Evolutionary conservation across 768 basidiomycete genomes (phyloP).

Genomic region (Termitomyces sp.): DNA sequence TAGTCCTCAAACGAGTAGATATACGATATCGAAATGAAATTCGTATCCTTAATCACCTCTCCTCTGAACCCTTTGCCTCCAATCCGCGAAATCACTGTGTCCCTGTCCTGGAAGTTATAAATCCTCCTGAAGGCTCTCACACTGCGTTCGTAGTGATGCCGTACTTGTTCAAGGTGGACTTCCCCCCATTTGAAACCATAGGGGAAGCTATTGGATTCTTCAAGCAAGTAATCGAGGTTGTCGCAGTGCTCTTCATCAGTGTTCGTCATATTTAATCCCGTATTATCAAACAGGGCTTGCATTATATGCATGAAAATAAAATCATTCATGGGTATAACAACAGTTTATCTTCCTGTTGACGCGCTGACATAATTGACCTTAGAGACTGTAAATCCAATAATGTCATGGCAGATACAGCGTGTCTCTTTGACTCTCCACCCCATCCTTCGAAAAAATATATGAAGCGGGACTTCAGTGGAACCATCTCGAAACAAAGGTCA

Average conservation of each 20-base stretch:
- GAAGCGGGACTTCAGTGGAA: slow-evolving; percentile 5
- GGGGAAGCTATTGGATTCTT: slow-evolving; percentile 28
- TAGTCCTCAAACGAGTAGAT: slow-evolving; percentile 21
- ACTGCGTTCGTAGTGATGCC: slow-evolving; percentile 21
- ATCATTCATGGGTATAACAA: slow-evolving; percentile 26
- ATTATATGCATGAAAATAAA: slow-evolving; percentile 28
- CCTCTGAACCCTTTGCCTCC: slow-evolving; percentile 4
- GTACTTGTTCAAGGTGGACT: slow-evolving; percentile 10
- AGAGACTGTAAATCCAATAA: slow-evolving; percentile 13
- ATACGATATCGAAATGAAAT: slow-evolving; percentile 19
- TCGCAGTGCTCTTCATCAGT: slow-evolving; percentile 8
- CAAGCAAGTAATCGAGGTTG: slow-evolving; percentile 25
- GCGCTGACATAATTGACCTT: background rate
- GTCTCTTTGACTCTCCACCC: slow-evolving; percentile 3
- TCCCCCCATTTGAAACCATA: too few species aligned
- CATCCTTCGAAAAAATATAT: slow-evolving; percentile 3
- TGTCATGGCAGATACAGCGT: slow-evolving; percentile 11
- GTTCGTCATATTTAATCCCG: background rate
- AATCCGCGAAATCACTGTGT: too few species aligned
- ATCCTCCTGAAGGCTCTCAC: slow-evolving; percentile 12
- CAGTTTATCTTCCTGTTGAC: background rate
- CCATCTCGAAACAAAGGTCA: background rate
- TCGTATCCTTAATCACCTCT: slow-evolving; percentile 19
- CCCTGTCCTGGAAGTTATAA: too few species aligned
- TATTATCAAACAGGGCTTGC: slow-evolving; percentile 22